phyloP scores from a whole-genome alignment of 352 stramenopile genomes.

The Phytophthora capsici region DNA sequence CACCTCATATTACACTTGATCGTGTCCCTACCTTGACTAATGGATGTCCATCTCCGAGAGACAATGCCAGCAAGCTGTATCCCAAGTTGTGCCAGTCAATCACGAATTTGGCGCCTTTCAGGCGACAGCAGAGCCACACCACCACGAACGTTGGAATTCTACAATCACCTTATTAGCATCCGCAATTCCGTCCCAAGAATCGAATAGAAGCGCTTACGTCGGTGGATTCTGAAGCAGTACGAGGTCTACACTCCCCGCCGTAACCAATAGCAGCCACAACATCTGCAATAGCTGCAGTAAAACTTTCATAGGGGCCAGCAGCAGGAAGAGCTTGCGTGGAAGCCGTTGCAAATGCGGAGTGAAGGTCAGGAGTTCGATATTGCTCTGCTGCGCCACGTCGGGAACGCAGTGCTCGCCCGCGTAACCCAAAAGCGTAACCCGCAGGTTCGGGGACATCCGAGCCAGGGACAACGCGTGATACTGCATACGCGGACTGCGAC shows the following conservation, averaged over 20 bases:
- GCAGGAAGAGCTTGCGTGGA: conserved; percentile 46
- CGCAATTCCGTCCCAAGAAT: neutral
- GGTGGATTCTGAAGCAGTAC: conserved; percentile 99
- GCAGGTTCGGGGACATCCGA: conserved; percentile 57
- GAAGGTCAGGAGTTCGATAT: conserved; percentile 85
- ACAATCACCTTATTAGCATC: conserved; percentile 8
- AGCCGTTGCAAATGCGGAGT: conserved; percentile 65
- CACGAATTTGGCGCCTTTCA: conserved; percentile 92
- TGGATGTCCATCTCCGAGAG: conserved; percentile 57
- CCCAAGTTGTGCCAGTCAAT: conserved; percentile 99
- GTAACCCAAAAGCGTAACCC: conserved; percentile 95
- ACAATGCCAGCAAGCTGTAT: conserved; percentile 96
- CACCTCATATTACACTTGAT: neutral
- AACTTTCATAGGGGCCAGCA: conserved; percentile 75
- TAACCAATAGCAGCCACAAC: conserved; percentile 40
- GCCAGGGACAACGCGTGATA: conserved; percentile 98
- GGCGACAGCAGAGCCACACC: conserved; percentile 51
- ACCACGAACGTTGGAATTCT: conserved; percentile 96
- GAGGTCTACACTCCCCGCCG: conserved; percentile 81
- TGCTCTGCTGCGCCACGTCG: conserved; percentile 59
- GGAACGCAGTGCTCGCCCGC: conserved; percentile 90
- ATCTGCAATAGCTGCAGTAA: conserved; percentile 71
- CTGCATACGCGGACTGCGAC: conserved; percentile 98
- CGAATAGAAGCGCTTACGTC: conserved; percentile 49
- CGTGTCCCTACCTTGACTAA: conserved; percentile 69